A percentile compares a stretch with the other conserved stretches of the same genome.
Evolutionary conservation across 345 rosid genomes (phyloP).

Genomic region (Cochlearia excelsa): DNA sequence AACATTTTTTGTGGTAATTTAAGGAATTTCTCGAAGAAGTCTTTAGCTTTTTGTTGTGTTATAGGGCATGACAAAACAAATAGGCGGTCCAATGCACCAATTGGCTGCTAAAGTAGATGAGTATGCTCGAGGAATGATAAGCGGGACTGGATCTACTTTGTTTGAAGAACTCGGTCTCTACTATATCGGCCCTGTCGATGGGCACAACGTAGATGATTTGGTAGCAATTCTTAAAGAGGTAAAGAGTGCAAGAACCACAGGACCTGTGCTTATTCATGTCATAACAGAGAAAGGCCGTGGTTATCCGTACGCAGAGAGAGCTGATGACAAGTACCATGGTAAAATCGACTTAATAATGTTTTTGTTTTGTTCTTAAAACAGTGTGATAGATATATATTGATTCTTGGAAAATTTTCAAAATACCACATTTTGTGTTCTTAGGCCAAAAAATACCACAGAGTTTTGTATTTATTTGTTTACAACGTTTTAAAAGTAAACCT

Average conservation of each 20-base stretch:
- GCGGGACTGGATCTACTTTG: constrained; percentile 91
- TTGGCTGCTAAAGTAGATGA: constrained; percentile 96
- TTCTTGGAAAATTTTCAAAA: background rate
- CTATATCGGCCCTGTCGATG: constrained; percentile 97
- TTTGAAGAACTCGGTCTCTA: constrained; percentile 97
- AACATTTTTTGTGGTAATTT: too few relatives aligned
- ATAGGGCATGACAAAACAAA: constrained; percentile 86
- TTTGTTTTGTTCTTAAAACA: background rate
- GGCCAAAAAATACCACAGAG: too few relatives aligned
- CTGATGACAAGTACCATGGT: constrained; percentile 95
- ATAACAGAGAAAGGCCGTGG: constrained; percentile 99
- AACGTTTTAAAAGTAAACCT: too few relatives aligned
- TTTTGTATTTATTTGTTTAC: too few relatives aligned
- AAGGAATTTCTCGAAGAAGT: too few relatives aligned
- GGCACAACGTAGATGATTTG: constrained; percentile 89
- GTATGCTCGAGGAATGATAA: constrained; percentile 97
- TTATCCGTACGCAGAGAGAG: constrained; percentile 94
- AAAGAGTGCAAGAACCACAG: constrained; percentile 82
- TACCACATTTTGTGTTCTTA: too few relatives aligned
- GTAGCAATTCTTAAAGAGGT: constrained; percentile 85
- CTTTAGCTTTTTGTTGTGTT: too few relatives aligned
- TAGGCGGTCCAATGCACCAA: constrained; percentile 92
- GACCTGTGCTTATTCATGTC: constrained; percentile 93
- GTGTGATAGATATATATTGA: background rate
- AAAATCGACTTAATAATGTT: background rate